Conservation (phyloP, 306 rosid genomes). For the Quercus bicolor region DNA sequence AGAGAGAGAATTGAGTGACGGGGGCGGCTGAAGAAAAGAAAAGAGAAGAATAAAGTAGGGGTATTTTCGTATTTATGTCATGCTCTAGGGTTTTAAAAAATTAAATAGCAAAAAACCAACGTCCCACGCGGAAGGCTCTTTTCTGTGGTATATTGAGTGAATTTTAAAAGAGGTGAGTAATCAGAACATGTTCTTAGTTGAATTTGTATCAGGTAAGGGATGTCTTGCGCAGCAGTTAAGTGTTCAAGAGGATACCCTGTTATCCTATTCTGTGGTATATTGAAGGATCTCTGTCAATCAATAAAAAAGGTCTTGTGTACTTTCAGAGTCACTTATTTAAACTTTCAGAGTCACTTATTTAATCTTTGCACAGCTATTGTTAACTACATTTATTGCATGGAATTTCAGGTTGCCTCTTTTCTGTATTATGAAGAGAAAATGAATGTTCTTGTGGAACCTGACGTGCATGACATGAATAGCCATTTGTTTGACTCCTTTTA, state of each 20-base stretch:
- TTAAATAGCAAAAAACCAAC: no score
- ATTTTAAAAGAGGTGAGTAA: neutral
- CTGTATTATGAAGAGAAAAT: slow-evolving; percentile 84
- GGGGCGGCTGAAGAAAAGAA: no score
- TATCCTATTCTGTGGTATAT: neutral
- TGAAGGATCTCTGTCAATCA: neutral
- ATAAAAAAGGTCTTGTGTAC: neutral
- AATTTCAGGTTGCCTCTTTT: slow-evolving; percentile 72
- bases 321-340: neutral
- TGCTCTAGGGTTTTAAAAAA: no score
- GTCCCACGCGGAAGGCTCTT: no score
- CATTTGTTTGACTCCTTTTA: slow-evolving; percentile 27
- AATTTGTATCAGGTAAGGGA: neutral
- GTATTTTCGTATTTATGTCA: no score
- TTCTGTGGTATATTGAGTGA: no score
- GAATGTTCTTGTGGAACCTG: slow-evolving; percentile 91
- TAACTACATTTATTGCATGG: slow-evolving; percentile 12
- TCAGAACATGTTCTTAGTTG: neutral
- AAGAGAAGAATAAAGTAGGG: no score
- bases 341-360: no score
- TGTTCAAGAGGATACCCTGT: neutral
- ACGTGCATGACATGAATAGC: slow-evolving; percentile 58
- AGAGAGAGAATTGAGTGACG: no score
- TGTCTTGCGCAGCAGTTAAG: neutral
- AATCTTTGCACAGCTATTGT: slow-evolving; percentile 13